Conservation (phyloP, 2,329 filamentous ascomycete genomes). For the Penicillium sp. region DNA sequence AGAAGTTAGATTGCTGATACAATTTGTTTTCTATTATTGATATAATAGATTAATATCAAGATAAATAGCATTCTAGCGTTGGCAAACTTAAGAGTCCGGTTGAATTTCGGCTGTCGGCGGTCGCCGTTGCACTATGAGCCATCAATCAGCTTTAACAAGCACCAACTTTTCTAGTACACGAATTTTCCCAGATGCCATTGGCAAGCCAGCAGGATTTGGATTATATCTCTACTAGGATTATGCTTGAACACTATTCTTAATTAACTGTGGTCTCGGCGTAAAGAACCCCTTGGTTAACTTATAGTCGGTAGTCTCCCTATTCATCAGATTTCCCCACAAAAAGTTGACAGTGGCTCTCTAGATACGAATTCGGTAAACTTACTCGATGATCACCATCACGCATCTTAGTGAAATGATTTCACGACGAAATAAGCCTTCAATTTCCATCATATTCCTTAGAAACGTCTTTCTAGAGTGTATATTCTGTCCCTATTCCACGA, state of each 20-base stretch:
- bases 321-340: not conserved
- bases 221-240: not conserved
- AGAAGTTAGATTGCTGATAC: not conserved
- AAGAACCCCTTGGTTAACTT: not conserved
- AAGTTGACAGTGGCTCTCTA: not conserved
- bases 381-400: not conserved
- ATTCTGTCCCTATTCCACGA: not conserved
- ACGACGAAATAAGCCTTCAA: not conserved
- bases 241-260: not conserved
- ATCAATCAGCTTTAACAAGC: not conserved
- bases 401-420: not conserved
- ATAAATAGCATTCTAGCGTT: slow-evolving; percentile 1
- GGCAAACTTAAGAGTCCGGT: not conserved
- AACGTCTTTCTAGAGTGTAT: not conserved
- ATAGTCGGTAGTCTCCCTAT: not conserved
- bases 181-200: not conserved
- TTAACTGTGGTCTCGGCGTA: not conserved
- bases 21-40: not conserved
- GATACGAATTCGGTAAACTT: not conserved
- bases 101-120: slow-evolving; percentile 5
- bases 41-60: not conserved
- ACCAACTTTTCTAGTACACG: not conserved
- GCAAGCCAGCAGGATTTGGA: not conserved
- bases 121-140: slow-evolving; percentile 1
- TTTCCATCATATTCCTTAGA: no score